Evolutionary conservation across 2,329 filamentous ascomycete genomes (phyloP).

Genomic region (Hypoxylon sp.): DNA sequence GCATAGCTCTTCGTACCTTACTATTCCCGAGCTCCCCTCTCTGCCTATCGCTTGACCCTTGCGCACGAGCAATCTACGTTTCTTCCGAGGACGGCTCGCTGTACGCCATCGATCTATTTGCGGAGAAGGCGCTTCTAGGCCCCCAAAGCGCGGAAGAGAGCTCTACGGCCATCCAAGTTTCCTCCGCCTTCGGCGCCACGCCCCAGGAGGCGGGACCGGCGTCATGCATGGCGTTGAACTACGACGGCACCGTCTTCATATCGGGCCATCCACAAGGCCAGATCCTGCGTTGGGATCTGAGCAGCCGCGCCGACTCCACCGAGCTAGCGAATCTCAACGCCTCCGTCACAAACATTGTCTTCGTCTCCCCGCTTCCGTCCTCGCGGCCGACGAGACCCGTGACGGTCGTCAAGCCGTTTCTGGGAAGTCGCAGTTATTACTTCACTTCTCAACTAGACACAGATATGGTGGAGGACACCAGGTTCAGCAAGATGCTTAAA

Average conservation of each 20-base stretch:
- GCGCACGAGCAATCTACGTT: constrained; percentile 84
- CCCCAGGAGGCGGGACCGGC: constrained; percentile 76
- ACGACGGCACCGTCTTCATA: constrained; percentile 84
- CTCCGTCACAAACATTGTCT: constrained; percentile 84
- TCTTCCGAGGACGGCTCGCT: constrained; percentile 85
- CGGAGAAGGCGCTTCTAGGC: constrained; percentile 69
- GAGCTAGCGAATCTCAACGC: constrained; percentile 81
- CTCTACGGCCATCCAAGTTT: constrained; percentile 70
- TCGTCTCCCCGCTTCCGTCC: constrained; percentile 73
- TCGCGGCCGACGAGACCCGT: constrained; percentile 65
- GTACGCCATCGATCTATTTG: constrained; percentile 82
- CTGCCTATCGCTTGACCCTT: constrained; percentile 83
- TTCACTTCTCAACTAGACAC: constrained; percentile 74
- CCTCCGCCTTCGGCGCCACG: constrained; percentile 68
- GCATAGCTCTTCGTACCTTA: constrained; percentile 83
- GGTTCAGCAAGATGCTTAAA: constrained; percentile 63
- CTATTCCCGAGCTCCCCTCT: constrained; percentile 81
- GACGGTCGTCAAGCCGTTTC: constrained; percentile 84
- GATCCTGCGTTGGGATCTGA: constrained; percentile 84
- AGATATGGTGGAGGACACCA: constrained; percentile 58
- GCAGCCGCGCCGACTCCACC: constrained; percentile 76
- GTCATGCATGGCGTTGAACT: constrained; percentile 79
- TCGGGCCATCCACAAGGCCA: constrained; percentile 87
- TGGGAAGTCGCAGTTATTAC: constrained; percentile 74
- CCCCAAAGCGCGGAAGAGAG: constrained; percentile 66